phyloP scores from a whole-genome alignment of 2,329 filamentous ascomycete genomes.

The Cladosporium velox region DNA sequence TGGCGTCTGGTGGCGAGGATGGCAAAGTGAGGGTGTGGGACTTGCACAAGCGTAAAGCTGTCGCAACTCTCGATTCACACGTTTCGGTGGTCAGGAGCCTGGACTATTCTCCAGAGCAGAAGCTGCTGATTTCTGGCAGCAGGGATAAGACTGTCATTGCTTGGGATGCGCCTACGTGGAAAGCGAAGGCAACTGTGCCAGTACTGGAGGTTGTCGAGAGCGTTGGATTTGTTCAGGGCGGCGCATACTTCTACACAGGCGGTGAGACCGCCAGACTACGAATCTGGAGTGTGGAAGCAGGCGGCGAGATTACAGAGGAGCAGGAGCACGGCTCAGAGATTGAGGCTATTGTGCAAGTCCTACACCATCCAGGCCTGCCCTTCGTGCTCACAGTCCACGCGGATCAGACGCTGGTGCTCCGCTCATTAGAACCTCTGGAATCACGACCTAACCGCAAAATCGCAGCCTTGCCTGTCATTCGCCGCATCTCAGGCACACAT shows the following conservation, averaged over 20 bases:
- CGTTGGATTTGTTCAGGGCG: constrained; percentile 74
- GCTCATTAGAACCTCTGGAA: constrained; percentile 56
- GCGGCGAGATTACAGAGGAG: constrained; percentile 75
- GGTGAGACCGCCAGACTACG: constrained; percentile 81
- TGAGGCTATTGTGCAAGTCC: constrained; percentile 69
- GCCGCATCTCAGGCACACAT: constrained; percentile 90
- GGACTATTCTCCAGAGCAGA: constrained; percentile 74
- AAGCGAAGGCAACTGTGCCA: constrained; percentile 74
- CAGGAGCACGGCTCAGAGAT: constrained; percentile 63
- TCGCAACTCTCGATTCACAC: constrained; percentile 83
- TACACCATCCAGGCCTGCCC: constrained; percentile 65
- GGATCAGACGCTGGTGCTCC: constrained; percentile 83
- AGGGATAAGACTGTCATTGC: constrained; percentile 92
- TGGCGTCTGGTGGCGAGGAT: constrained; percentile 91
- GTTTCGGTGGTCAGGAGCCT: constrained; percentile 90
- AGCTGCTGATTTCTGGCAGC: constrained; percentile 78
- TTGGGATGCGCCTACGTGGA: constrained; percentile 89
- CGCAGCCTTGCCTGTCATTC: constrained; percentile 59
- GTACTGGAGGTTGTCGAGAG: constrained; percentile 84
- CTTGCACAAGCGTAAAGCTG: constrained; percentile 75
- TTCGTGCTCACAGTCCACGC: constrained; percentile 81
- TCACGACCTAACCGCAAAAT: constrained; percentile 27
- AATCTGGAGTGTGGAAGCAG: constrained; percentile 77
- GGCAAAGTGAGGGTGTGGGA: constrained; percentile 92
- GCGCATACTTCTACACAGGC: constrained; percentile 75